Base-by-base conservation (phyloP, 2,329 filamentous ascomycete species). In the Pyrenochaeta sp. region DNA sequence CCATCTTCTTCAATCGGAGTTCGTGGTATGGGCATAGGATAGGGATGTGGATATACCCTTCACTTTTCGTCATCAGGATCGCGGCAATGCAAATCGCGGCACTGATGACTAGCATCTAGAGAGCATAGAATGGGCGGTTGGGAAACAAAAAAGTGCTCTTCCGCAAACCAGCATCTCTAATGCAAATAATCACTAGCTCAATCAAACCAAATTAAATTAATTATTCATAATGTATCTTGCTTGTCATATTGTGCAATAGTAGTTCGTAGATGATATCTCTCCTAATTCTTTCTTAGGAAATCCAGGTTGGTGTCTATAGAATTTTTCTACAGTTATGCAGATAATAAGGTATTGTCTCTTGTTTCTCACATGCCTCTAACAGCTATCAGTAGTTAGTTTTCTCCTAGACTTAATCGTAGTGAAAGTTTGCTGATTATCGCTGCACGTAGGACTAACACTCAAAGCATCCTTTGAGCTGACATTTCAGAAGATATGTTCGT, bases 1-100 rank as follows among this genome's bases (percentile, higher is more conserved):
- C 50, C 52, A 42, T 55, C 39, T 43, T 50, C 45, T 37, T 19
- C 28, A 49, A 32, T 24, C n/a, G 57, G 61, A 56, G 58, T 64
- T 58, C 44, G 52, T 52, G 56, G 53, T 25, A 54, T 36, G 43
- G 42, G 39, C n/a, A 50, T 54, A 56, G 47, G 50, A 40, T 13
- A 8, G 44, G 30, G 44, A 54, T 59, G 49, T 57, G 52, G 46
- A 61, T 61, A 61, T 62, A 64, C 59, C 59, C 61, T 19, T 34
- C 36, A 22, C 10, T 15, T 39, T 28, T 50, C 13, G 12, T 48
- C 32, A 50, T 28, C 22, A 22, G 25, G 32, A 30, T 46, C 12
- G 22, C 39, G 30, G 10, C 12, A 30, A 53, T 28, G 34, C 28
- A 28, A 13, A 9, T 28, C n/a, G 42, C 42, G 25, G 12, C n/a